Percentiles rank a stretch among this genome's conserved stretches.
phyloP scores from a whole-genome alignment of 345 rosid species.

The Xanthoceras sorbifolium region DNA sequence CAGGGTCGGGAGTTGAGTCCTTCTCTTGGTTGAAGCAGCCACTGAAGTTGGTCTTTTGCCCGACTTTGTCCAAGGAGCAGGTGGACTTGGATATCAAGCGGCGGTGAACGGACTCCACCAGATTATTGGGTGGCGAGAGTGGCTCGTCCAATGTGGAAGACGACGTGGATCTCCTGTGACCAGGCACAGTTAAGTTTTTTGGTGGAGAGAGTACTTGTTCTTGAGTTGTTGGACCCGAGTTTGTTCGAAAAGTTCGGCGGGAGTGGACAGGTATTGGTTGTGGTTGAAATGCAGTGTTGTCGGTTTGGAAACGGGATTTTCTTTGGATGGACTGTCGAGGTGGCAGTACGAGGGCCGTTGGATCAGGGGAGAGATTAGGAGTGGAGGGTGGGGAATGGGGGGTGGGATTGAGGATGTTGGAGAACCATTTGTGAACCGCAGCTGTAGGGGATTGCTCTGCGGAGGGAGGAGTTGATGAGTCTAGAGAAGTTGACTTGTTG shows the following conservation, averaged over 20 bases:
- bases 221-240: slow-evolving; percentile 21
- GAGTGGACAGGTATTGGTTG: slow-evolving; percentile 34
- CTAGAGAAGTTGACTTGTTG: slow-evolving; percentile 36
- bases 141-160: slow-evolving; percentile 35
- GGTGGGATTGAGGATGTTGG: slow-evolving; percentile 39
- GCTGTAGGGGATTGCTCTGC: slow-evolving; percentile 35
- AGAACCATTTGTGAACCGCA: slow-evolving; percentile 48
- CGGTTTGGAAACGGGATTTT: slow-evolving; percentile 51
- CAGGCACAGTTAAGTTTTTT: slow-evolving; percentile 33
- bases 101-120: slow-evolving; percentile 53
- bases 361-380: slow-evolving; percentile 21
- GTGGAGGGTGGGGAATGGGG: slow-evolving; percentile 20
- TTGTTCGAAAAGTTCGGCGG: slow-evolving; percentile 34
- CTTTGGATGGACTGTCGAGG: slow-evolving; percentile 45
- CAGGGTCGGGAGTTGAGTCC: slow-evolving; percentile 19
- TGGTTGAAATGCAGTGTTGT: slow-evolving; percentile 22
- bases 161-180: slow-evolving; percentile 46
- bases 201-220: slow-evolving; percentile 51
- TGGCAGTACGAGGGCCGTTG: slow-evolving; percentile 28
- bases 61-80: slow-evolving; percentile 43
- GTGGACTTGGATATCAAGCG: slow-evolving; percentile 50
- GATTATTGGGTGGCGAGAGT: slow-evolving; percentile 56
- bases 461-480: slow-evolving; percentile 23
- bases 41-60: slow-evolving; percentile 17
- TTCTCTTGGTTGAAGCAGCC: slow-evolving; percentile 32